Base-by-base conservation (phyloP, 345 rosid species). In the Linum lewisii region DNA sequence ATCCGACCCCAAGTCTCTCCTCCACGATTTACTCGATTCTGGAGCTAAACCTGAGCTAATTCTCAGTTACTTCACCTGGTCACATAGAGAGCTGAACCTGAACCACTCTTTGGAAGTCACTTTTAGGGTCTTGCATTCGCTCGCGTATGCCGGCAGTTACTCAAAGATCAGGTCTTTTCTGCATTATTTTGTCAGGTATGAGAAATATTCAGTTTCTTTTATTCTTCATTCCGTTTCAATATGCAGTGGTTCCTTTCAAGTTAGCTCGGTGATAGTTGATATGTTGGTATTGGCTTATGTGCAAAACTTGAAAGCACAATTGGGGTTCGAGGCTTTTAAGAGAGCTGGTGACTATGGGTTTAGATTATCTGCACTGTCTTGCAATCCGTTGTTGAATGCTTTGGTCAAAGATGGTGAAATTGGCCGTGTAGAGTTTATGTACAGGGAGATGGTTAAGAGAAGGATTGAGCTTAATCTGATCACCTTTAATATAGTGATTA, bases 331-430 rank as follows among this genome's bases (percentile, higher is more conserved):
- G 72, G 90, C 88, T 20, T 91, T 91, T 73, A 81, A 65, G 77
- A 81, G 96, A 1, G 77, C 95, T 24, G 84, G 90, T 24, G 85
- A 83, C 68, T 83, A 88, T 53, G 87, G 83, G 54, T 79, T 68
- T 69, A 86, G 75, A 77, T 59, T 84, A 57, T 88, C 98, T 2
- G 65, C 73, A 63, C 38, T 71, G 14, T 79, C 98, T 2, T 88
- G 95, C 69, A 91, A 91, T 72, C 78, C 83, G n/a, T 68, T 91
- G 82, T 67, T 85, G 83, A 72, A 63, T 76, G 84, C 72, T 63
- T 71, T 88, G 77, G 77, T 82, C 66, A 78, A 81, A 59, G 82
- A 66, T 63, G 54, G 67, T 62, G 66, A 73, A 45, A 66, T 59
- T 62, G 74, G 60, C 19, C 79, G 77, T 69, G 65, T 81, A 78